phyloP scores from a whole-genome alignment of 192 early-diverging fungal genomes.

The Backusella circina region DNA sequence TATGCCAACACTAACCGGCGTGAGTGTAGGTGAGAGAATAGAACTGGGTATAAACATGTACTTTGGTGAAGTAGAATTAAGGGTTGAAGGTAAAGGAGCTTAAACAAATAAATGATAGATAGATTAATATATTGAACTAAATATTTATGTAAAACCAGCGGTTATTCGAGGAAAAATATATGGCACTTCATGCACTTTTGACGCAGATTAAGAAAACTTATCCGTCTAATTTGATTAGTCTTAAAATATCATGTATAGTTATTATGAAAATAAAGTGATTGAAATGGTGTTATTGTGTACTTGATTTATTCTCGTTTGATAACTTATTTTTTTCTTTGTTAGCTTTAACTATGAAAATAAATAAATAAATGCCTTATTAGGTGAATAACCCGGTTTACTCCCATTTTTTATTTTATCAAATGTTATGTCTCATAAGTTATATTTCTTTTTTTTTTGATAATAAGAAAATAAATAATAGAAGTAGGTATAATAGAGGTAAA shows the following conservation, averaged over 20 bases:
- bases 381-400: too few relatives aligned
- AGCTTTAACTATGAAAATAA: too few relatives aligned
- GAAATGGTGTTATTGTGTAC: background rate
- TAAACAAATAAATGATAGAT: background rate
- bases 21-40: slow-evolving; percentile 35
- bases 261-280: too few relatives aligned
- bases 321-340: too few relatives aligned
- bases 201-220: slow-evolving; percentile 15
- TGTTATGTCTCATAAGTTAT: background rate
- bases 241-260: too few relatives aligned
- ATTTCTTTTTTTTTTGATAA: background rate
- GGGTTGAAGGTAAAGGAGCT: slow-evolving; percentile 29
- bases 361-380: too few relatives aligned
- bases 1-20: slow-evolving; percentile 36
- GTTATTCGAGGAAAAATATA: slow-evolving; percentile 40
- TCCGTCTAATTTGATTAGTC: background rate
- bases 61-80: slow-evolving; percentile 38
- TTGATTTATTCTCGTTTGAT: too few relatives aligned
- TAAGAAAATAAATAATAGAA: background rate
- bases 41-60: slow-evolving; percentile 40
- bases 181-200: slow-evolving; percentile 37
- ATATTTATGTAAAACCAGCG: slow-evolving; percentile 13
- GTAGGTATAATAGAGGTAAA: background rate
- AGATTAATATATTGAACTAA: background rate
- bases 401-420: too few relatives aligned